Conservation (phyloP, 2,329 filamentous ascomycete genomes). For the Grosmannia serpens region DNA sequence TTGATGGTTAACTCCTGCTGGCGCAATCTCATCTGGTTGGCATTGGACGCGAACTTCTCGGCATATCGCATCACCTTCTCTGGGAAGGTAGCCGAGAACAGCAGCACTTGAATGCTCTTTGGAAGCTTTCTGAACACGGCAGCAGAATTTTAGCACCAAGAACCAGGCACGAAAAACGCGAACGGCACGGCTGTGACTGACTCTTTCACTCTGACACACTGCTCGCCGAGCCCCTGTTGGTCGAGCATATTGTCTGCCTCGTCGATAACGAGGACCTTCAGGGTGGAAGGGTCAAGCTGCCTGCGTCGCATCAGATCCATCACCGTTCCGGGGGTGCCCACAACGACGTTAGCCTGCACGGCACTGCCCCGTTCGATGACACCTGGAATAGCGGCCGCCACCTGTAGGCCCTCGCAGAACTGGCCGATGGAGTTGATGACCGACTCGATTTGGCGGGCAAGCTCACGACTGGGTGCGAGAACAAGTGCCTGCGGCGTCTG, state of each 20-base stretch:
- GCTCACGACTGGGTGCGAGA: slow-evolving; percentile 83
- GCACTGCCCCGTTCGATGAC: slow-evolving; percentile 54
- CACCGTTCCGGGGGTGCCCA: slow-evolving; percentile 89
- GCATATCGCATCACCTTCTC: slow-evolving; percentile 78
- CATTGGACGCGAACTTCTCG: slow-evolving; percentile 68
- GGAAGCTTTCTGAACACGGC: slow-evolving; percentile 53
- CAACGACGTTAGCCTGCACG: slow-evolving; percentile 68
- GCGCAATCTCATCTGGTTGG: slow-evolving; percentile 78
- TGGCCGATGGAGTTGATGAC: slow-evolving; percentile 77
- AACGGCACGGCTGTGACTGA: slow-evolving; percentile 29
- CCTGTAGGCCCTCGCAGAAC: slow-evolving; percentile 64
- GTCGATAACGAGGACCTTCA: slow-evolving; percentile 82
- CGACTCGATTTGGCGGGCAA: slow-evolving; percentile 85
- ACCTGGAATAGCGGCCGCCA: slow-evolving; percentile 77
- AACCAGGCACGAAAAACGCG: not conserved
- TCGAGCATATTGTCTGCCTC: slow-evolving; percentile 99
- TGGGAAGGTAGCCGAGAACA: slow-evolving; percentile 93
- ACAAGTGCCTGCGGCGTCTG: slow-evolving; percentile 73
- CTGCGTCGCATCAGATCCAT: slow-evolving; percentile 73
- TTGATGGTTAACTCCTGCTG: slow-evolving; percentile 90
- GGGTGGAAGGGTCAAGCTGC: slow-evolving; percentile 56
- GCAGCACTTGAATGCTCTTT: slow-evolving; percentile 66
- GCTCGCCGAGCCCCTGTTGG: slow-evolving; percentile 86
- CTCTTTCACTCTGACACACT: slow-evolving; percentile 83
- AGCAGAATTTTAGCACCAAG: slow-evolving; percentile 6